Evolutionary conservation across 2,329 filamentous ascomycete genomes (phyloP).

Genomic region (Microascus cirrosus): DNA sequence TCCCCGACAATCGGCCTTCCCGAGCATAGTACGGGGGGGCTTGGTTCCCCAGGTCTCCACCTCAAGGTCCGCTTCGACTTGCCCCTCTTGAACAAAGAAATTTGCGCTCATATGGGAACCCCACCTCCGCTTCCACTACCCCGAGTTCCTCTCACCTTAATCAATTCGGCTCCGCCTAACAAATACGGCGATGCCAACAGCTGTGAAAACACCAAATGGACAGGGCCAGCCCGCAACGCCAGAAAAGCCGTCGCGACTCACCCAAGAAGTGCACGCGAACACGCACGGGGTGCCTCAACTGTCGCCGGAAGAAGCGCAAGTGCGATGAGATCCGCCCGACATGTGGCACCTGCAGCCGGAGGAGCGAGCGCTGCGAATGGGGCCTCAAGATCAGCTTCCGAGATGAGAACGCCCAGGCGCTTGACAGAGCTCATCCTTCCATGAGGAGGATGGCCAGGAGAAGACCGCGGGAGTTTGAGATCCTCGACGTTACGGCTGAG

Average conservation of each 20-base stretch:
- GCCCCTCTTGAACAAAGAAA: background rate
- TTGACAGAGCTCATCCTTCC: slow-evolving; percentile 20
- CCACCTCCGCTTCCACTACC: background rate
- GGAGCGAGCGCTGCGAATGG: slow-evolving; percentile 22
- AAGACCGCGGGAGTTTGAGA: slow-evolving; percentile 18
- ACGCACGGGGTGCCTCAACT: slow-evolving; percentile 24
- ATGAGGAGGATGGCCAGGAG: slow-evolving; percentile 17
- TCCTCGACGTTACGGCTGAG: slow-evolving; percentile 22
- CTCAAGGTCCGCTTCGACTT: background rate
- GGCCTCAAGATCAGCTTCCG: slow-evolving; percentile 25
- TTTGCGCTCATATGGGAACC: background rate
- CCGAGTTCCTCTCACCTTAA: background rate
- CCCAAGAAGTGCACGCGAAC: slow-evolving; percentile 19
- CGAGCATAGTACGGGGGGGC: background rate
- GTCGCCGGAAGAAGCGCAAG: slow-evolving; percentile 25
- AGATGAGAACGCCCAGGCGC: slow-evolving; percentile 21
- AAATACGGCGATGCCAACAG: background rate
- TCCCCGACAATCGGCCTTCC: background rate
- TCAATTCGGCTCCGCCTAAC: background rate
- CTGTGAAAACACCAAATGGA: background rate
- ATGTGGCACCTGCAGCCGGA: slow-evolving; percentile 21
- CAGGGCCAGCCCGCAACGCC: background rate
- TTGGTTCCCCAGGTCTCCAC: background rate
- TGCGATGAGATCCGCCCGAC: slow-evolving; percentile 23
- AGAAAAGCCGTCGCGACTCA: background rate